phyloP scores from a whole-genome alignment of 768 basidiomycete genomes.

The Leccinellum albellum region DNA sequence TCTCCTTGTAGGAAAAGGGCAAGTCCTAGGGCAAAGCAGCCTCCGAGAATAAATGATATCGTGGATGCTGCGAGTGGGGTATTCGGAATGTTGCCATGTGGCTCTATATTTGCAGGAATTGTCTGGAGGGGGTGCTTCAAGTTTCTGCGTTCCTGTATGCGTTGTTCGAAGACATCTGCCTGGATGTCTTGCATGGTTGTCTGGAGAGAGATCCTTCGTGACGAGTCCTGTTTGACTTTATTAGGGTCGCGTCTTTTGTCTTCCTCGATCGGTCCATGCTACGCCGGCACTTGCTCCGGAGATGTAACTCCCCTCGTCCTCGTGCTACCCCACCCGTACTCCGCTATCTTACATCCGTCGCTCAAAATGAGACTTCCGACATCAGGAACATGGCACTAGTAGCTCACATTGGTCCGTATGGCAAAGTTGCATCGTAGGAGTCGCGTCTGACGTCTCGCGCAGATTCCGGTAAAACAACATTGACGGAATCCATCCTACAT shows the following conservation, averaged over 20 bases:
- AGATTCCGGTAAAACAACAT: slow-evolving; percentile 89
- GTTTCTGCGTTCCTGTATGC: slow-evolving; percentile 40
- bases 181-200: slow-evolving; percentile 31
- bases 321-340: neutral
- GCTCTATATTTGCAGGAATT: slow-evolving; percentile 39
- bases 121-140: slow-evolving; percentile 48
- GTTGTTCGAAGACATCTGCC: slow-evolving; percentile 38
- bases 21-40: slow-evolving; percentile 56
- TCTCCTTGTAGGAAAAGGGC: slow-evolving; percentile 49
- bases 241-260: slow-evolving; percentile 4
- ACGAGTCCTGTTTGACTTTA: slow-evolving; percentile 14
- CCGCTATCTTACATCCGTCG: slow-evolving; percentile 24
- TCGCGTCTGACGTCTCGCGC: slow-evolving; percentile 8
- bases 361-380: slow-evolving; percentile 34
- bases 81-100: slow-evolving; percentile 71
- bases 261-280: slow-evolving; percentile 17
- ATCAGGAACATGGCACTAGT: slow-evolving; percentile 81
- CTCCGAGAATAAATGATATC: slow-evolving; percentile 86
- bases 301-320: slow-evolving; percentile 9
- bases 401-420: slow-evolving; percentile 74
- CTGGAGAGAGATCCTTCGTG: neutral
- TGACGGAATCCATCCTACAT: slow-evolving; percentile 83
- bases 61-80: slow-evolving; percentile 76
- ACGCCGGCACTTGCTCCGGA: slow-evolving; percentile 3
- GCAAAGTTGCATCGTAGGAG: neutral